Base-by-base conservation (phyloP, 257 asterid genomes). In the Lycium ferocissimum region DNA sequence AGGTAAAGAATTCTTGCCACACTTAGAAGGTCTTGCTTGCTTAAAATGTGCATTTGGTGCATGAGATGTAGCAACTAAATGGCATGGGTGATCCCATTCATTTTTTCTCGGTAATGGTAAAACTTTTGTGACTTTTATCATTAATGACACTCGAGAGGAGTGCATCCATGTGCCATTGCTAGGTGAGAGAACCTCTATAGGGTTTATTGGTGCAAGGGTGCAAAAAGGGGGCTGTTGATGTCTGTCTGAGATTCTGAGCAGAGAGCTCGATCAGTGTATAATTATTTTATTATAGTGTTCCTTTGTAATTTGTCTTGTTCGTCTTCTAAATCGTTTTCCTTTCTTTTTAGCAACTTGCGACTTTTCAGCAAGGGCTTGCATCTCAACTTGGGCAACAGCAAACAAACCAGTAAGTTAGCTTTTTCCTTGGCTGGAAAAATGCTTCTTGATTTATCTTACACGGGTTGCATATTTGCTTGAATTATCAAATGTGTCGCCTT, bases 311-410 rank as follows among this genome's bases (percentile, higher is more conserved):
- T 76, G 63, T 56, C n/a, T 35, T 61, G 18, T 7, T 61, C 83
- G 83, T 26, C 73, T 81, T 22, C 51, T 70, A 4, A 9, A 13
- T 78, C 56, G 33, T 71, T 81, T 75, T 81, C 33, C 67, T 9
- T 35, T 20, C 33, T n/a, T 84, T 87, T 75, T 90, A 91, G 93
- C 93, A 89, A 91, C 90, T 89, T 58, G 69, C 87, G 88, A 69
- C 87, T 20, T 85, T 86, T 80, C 91, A 88, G 88, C 92, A 90
- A 81, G 86, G 91, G 45, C 89, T 90, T 61, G 54, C 86, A 47
- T 88, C 95, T 84, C 95, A 90, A 85, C 84, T 88, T 56, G 90
- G 92, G 58, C 89, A 67, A 17, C 92, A 88, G 80, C 93, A 76
- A 76, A 67, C 90, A 85, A 62, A 90, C 57, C 92, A 69, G 95